Evolutionary conservation across 2,329 filamentous ascomycete genomes (phyloP).

Genomic region (Tolypocladium paradoxum): DNA sequence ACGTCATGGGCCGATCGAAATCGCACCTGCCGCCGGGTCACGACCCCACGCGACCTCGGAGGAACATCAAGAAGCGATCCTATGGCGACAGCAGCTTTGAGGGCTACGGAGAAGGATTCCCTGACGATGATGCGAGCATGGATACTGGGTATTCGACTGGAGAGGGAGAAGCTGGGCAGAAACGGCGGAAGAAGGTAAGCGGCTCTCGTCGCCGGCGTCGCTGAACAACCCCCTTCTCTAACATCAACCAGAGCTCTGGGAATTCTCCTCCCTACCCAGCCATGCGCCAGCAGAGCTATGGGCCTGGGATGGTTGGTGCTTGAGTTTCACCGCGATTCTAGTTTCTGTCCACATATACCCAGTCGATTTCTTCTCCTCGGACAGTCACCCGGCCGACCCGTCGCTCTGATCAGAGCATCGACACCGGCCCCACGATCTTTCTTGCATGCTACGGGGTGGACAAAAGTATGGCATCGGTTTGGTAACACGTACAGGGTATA

Average conservation of each 20-base stretch:
- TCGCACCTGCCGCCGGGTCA: slow-evolving; percentile 25
- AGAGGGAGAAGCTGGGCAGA: slow-evolving; percentile 56
- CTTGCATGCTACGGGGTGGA: background rate
- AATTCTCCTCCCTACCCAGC: slow-evolving; percentile 31
- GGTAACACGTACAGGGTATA: slow-evolving; percentile 18
- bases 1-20: slow-evolving; percentile 26
- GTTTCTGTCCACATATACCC: slow-evolving; percentile 1
- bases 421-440: background rate
- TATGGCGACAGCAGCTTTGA: slow-evolving; percentile 67
- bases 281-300: slow-evolving; percentile 42
- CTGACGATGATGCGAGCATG: slow-evolving; percentile 51
- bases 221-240: slow-evolving; percentile 8
- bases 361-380: background rate
- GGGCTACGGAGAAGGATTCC: slow-evolving; percentile 62
- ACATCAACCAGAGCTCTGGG: slow-evolving; percentile 32
- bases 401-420: background rate
- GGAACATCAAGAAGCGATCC: slow-evolving; percentile 60
- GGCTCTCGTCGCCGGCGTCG: slow-evolving; percentile 1
- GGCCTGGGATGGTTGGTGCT: slow-evolving; percentile 47
- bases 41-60: slow-evolving; percentile 47
- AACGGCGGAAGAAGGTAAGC: slow-evolving; percentile 55
- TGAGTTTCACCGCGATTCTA: slow-evolving; percentile 20
- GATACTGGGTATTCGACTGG: slow-evolving; percentile 60
- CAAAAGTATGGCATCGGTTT: slow-evolving; percentile 7
- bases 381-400: background rate